A percentile compares a stretch with the other conserved stretches of the same genome.
Conservation (phyloP, 2,329 filamentous ascomycete species). For the Taxawa tesnikishii region DNA sequence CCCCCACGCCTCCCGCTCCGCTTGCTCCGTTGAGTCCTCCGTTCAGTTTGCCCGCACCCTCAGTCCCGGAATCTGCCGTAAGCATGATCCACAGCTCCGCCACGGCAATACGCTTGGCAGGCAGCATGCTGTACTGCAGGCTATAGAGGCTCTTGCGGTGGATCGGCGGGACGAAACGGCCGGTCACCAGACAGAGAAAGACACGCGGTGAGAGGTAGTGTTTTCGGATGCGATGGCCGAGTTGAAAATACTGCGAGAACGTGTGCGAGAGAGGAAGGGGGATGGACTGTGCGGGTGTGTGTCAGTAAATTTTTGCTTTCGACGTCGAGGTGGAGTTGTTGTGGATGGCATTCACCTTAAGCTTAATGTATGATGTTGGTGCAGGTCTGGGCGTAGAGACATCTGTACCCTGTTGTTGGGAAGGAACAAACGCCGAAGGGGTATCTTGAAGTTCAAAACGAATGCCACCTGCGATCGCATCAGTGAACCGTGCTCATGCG, state of each 20-base stretch:
- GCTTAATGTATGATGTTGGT: conserved; percentile 69
- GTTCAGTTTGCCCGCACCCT: too few relatives aligned
- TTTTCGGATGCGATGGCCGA: conserved; percentile 81
- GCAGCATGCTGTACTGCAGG: conserved; percentile 95
- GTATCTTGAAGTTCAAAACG: conserved; percentile 80
- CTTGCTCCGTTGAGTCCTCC: too few relatives aligned
- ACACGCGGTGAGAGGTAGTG: conserved; percentile 89
- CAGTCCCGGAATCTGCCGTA: too few relatives aligned
- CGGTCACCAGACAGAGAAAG: conserved; percentile 74
- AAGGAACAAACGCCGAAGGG: conserved; percentile 24
- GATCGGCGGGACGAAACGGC: conserved; percentile 88
- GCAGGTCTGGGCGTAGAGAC: conserved; percentile 20
- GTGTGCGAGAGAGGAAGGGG: conserved; percentile 85
- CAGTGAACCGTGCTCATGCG: neutral
- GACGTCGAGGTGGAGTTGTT: conserved; percentile 7
- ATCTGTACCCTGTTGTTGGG: neutral
- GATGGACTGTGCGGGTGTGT: conserved; percentile 52
- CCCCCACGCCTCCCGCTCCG: too few relatives aligned
- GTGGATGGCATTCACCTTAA: conserved; percentile 50
- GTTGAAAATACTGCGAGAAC: conserved; percentile 95
- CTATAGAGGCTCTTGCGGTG: conserved; percentile 91
- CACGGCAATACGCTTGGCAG: conserved; percentile 66
- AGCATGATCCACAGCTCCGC: conserved; percentile 63
- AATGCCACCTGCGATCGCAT: conserved; percentile 46
- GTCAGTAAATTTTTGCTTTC: conserved; percentile 1